Percentiles rank a stretch among this genome's conserved stretches.
Evolutionary conservation across 2,329 filamentous ascomycete genomes (phyloP).

Genomic region (Alternaria brassicae): DNA sequence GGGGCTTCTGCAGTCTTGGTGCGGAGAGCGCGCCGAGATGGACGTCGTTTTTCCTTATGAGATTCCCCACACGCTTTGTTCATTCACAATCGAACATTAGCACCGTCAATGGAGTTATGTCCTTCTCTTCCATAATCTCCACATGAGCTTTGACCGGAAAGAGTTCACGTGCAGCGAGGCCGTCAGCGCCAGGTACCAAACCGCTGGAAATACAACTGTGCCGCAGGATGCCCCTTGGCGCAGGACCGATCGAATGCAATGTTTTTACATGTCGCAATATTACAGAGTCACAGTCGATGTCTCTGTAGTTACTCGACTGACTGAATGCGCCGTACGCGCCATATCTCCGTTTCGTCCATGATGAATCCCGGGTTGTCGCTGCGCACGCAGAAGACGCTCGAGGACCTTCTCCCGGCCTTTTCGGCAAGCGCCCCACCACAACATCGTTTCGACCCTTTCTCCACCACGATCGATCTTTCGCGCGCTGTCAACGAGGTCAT

Average conservation of each 20-base stretch:
- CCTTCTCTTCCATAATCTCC: background rate
- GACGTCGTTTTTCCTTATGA: slow-evolving; percentile 18
- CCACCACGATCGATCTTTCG: slow-evolving; percentile 33
- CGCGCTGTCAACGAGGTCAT: slow-evolving; percentile 38
- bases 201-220: slow-evolving; percentile 15
- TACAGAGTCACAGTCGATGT: background rate
- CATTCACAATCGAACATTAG: slow-evolving; percentile 3
- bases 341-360: slow-evolving; percentile 2
- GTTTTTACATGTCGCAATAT: background rate
- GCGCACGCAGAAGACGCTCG: slow-evolving; percentile 28
- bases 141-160: background rate
- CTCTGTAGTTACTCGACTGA: background rate
- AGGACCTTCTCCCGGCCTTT: slow-evolving; percentile 21
- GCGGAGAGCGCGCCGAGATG: background rate
- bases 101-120: slow-evolving; percentile 7
- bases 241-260: background rate
- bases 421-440: slow-evolving; percentile 16
- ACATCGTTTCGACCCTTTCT: slow-evolving; percentile 13
- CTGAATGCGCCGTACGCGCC: slow-evolving; percentile 10
- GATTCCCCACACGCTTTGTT: slow-evolving; percentile 25
- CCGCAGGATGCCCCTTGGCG: slow-evolving; percentile 18
- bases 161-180: slow-evolving; percentile 12
- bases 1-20: background rate
- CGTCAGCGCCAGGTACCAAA: slow-evolving; percentile 15
- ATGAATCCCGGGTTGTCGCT: slow-evolving; percentile 40